Evolutionary conservation across 768 basidiomycete species (phyloP), one percentile per base, ranked within the genome.

Genomic region (Exsudoporus frostii): DNA sequence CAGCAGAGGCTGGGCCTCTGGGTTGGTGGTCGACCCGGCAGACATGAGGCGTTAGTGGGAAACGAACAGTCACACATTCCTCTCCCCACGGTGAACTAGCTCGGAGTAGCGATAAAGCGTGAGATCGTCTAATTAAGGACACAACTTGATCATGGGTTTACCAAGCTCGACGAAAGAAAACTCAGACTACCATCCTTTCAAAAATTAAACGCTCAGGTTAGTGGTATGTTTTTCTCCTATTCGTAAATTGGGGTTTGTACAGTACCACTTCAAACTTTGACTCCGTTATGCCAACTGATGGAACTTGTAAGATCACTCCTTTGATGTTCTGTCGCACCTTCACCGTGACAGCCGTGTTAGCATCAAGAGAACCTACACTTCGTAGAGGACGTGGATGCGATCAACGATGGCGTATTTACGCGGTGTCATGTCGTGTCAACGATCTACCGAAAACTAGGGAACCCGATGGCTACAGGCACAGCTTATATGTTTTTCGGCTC

Each of bases 1-100:
- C 42, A 69, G 50, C 10, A 69, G 49, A 49, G 68, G 68, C 34
- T 69, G 59, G 11, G 56, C 39, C 48, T 64, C 60, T 30, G 55
- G 49, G 46, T 54, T 48, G 30, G 34, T 45, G 25, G 45, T 45
- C 27, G 55, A 37, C 22, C 40, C 42, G 2, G 53, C 22, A 38
- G 66, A 66, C 66, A 67, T 68, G 62, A 34, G 13, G 32, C 4
- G 27, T 40, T 24, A 17, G 48, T 48, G 48, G 39, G 54, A 66
- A 58, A 41, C 14, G 42, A 41, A 41, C 14, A 45, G 8, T 33
- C 41, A 29, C 9, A 10, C 29, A 29, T 29, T 10, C 3, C 29
- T 29, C 27, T 27, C 29, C 29, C 29, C 29, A 29, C 29, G 27
- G 27, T 29, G 27, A 9, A 29, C 7, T n/a, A n/a, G n/a, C n/a